These are phyloP conservation scores for Cladosporium sp. DNA, from an alignment of 2,329 filamentous ascomycete species.

Conservation along the genomic window DNA sequence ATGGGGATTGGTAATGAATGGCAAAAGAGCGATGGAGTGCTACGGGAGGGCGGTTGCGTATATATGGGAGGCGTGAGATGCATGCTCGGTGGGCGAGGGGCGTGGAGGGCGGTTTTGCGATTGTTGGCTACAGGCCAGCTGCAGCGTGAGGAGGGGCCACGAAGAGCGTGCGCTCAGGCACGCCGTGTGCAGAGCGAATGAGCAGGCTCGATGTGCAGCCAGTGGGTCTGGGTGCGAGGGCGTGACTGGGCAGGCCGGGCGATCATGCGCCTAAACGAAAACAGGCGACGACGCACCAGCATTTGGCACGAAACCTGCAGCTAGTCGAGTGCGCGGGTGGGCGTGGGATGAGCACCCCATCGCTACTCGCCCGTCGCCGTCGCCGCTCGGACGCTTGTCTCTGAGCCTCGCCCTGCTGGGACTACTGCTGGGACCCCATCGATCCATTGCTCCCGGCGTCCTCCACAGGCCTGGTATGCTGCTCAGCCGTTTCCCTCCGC, in stretches of 20 bases:
- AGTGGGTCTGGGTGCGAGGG: not conserved
- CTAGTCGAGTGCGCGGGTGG: not conserved
- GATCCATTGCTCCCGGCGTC: conserved; percentile 9
- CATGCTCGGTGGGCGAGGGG: not conserved
- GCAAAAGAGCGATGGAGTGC: conserved; percentile 7
- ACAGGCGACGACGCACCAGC: conserved; percentile 10
- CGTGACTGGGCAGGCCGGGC: conserved; percentile 13
- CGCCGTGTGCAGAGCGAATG: conserved; percentile 13
- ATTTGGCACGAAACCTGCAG: conserved; percentile 14
- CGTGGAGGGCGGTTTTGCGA: conserved; percentile 6
- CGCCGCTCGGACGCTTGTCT: not conserved
- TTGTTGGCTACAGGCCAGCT: conserved; percentile 15
- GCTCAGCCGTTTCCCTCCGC: conserved; percentile 1
- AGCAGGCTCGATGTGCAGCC: not conserved
- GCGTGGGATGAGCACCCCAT: conserved; percentile 16
- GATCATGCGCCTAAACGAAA: conserved; percentile 14
- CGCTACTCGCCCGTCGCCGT: conserved; percentile 6
- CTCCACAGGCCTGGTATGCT: not conserved
- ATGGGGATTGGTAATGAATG: not conserved
- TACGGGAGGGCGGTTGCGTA: conserved; percentile 13
- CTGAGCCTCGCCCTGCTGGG: conserved; percentile 1
- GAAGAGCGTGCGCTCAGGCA: conserved; percentile 13
- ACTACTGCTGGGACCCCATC: not conserved
- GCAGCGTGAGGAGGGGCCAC: conserved; percentile 10
- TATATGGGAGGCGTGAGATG: conserved; percentile 12